Evolutionary conservation across 2,329 filamentous ascomycete genomes (phyloP), one percentile per base, ranked within the genome.

Genomic region (Cadophora malorum): DNA sequence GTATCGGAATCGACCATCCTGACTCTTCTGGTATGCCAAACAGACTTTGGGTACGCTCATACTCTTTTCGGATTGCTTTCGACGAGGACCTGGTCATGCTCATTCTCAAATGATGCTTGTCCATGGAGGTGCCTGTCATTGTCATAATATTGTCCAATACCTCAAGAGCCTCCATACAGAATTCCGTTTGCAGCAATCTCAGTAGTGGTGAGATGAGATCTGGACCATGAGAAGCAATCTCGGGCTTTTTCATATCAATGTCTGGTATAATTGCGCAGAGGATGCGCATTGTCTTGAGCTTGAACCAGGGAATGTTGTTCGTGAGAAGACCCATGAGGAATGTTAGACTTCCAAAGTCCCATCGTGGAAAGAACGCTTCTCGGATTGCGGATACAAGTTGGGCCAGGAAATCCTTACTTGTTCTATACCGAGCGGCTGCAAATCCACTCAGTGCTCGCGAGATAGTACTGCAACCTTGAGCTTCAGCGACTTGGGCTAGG

Each of bases 21-120:
- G 93, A 96, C 25, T 94, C 90, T 77, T 98, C 95, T 0, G 96
- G 96, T 67, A 99, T 98, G 33, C 96, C 96, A 78, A 98, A 99
- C 41, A 99, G 81, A 76, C 94, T 97, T 78, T 97, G 92, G 0
- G 93, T 97, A 25, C 92, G 90, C 77, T 97, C 95, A 74, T 97
- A 98, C 79, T 98, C 94, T 78, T 97, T 98, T 60, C 93, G 90
- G 61, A 96, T 91, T 0, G 91, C 89, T 74, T 92, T 91, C 0
- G 94, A 96, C 2, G 94, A 93, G 0, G 92, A 90, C 14, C 92
- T 91, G 5, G 94, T 94, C 93, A 99, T 97, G 79, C 95, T 98
- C 96, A 99, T 99, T 49, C 96, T 89, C 67, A 99, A 82, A 76
- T 98, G 94, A 74, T 97, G 93, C 74, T 92, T 93, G 79, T 98